Base-by-base conservation (phyloP, 305 asterid species). In the Andrographis paniculata region DNA sequence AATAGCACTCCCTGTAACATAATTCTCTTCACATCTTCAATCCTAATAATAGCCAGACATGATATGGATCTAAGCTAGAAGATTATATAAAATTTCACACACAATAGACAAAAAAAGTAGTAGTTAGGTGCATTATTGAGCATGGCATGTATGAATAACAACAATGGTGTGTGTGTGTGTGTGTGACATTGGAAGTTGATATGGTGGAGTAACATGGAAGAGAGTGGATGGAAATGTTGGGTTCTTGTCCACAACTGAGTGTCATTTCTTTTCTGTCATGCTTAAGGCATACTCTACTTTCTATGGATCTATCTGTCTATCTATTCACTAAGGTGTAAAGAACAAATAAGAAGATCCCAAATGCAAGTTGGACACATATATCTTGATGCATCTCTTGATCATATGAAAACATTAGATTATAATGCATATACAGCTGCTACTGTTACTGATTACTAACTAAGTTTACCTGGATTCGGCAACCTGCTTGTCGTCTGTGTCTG, bases 171-270 rank as follows among this genome's bases (percentile, higher is more conserved):
- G 38, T 33, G 38, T 33, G 38, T 33, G 13, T 33, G 38, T 33
- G 38, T 33, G 38, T 33, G 38, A 14, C 43, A 59, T 40, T 50
- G 69, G 62, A 50, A 48, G 41, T 58, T 53, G 77, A 62, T 52
- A 65, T 48, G 67, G 33, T 72, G 75, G 78, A 61, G 78, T 70
- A 67, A 66, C 47, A 68, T 75, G 79, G 74, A 75, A 71, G 78
- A 63, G 62, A 52, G 76, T 63, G 69, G 56, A 33, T 56, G 61
- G 72, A 61, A 57, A 62, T 71, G 78, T 71, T 71, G 55, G 75
- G 64, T 38, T 50, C 62, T 71, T 75, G 83, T 75, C 83, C 66
- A 60, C 53, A 65, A 62, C 15, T 19, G 8, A 8, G 16, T 19
- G 49, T 44, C 49, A n/a, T n/a, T n/a, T n/a, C 30, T 8, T 18